These are phyloP conservation scores for Backusella macrospora DNA, from an alignment of 192 early-diverging fungal species.

Conservation along the genomic window DNA sequence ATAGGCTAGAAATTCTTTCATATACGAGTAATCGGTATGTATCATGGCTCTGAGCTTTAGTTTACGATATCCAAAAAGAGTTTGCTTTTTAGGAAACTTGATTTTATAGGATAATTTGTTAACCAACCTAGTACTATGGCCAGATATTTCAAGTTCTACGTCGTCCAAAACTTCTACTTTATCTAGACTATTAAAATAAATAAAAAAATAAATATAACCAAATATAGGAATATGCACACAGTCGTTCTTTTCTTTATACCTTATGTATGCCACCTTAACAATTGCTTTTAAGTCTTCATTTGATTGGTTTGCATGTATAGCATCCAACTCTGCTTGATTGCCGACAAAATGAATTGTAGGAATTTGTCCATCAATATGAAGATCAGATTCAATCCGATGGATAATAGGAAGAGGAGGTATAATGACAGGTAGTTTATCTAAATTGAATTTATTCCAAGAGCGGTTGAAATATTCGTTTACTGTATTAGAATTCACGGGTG, in stretches of 20 bases:
- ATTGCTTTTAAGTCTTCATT: neutral
- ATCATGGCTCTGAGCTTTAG: conserved; percentile 12
- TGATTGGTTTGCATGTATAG: neutral
- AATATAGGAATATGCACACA: neutral
- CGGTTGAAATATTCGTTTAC: neutral
- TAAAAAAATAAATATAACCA: neutral
- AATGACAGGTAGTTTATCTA: neutral
- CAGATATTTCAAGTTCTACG: neutral
- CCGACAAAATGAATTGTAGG: neutral
- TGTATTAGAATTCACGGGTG: neutral
- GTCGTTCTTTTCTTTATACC: neutral
- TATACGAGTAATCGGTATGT: neutral
- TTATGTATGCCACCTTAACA: conserved; percentile 12
- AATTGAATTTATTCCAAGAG: neutral
- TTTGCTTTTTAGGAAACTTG: neutral
- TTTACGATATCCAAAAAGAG: neutral
- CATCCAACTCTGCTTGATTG: neutral
- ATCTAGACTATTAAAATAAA: conserved; percentile 3
- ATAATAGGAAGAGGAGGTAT: neutral
- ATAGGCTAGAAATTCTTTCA: conserved; percentile 10
- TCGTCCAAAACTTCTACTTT: neutral
- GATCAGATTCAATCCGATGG: neutral
- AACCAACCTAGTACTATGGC: neutral
- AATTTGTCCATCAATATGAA: conserved; percentile 8
- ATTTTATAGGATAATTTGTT: conserved; percentile 10